Evolutionary conservation across 176 grass and related monocot genomes (phyloP).

Genomic region (Triticum turgidum): DNA sequence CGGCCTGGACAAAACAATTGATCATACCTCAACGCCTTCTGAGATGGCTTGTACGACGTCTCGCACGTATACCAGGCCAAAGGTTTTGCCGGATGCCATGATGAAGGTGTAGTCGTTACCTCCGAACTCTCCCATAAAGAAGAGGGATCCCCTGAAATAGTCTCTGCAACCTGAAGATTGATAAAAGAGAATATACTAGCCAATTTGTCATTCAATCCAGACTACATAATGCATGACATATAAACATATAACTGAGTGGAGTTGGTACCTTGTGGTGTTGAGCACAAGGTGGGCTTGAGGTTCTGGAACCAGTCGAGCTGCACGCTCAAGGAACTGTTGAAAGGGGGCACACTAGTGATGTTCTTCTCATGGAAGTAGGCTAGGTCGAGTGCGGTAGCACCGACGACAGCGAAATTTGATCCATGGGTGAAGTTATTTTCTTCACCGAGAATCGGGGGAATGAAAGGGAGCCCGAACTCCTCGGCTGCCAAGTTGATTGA

Average conservation of each 20-base stretch:
- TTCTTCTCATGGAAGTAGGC: constrained; percentile 23
- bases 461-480: too few species aligned
- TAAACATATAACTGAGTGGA: too few species aligned
- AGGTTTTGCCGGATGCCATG: neutral
- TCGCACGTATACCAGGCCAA: neutral
- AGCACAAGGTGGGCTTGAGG: constrained; percentile 44
- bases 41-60: neutral
- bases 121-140: constrained; percentile 27
- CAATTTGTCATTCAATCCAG: neutral
- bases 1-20: too few species aligned
- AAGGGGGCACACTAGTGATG: neutral
- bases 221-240: too few species aligned
- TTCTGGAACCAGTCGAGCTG: constrained; percentile 41
- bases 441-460: too few species aligned
- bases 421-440: constrained; percentile 16
- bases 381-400: constrained; percentile 26
- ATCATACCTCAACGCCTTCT: neutral
- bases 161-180: constrained; percentile 12
- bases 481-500: constrained; percentile 17
- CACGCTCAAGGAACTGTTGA: constrained; percentile 37
- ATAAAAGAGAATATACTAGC: neutral
- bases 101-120: constrained; percentile 18
- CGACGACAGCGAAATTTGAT: constrained; percentile 28
- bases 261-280: constrained; percentile 10
- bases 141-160: constrained; percentile 27